Evolutionary conservation across 2,329 filamentous ascomycete species (phyloP), one percentile per base, ranked within the genome.

Genomic region (Cladosporium austrohemisphaericum): DNA sequence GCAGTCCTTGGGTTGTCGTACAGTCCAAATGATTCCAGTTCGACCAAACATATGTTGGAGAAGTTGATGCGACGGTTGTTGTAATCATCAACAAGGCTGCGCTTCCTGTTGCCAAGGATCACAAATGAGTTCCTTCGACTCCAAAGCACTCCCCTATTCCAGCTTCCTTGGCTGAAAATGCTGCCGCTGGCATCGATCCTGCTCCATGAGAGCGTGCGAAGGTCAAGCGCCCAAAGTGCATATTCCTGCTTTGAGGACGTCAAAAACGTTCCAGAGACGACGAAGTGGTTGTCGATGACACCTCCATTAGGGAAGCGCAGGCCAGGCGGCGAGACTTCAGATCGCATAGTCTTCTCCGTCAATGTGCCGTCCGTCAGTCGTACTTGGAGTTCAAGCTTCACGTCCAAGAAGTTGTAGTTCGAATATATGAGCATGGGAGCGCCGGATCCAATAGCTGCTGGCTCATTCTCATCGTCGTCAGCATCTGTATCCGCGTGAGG

Each of bases 161-260:
- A 98, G 68, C 92, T 97, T 36, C 93, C 93, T 65, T 95, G 89
- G 61, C 88, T 92, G 67, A 98, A 97, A 3, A 97, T 91, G 54
- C 84, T 91, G 7, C 88, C 91, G 19, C 91, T 92, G 0, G 91
- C 93, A 68, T 98, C 93, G 57, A 98, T 97, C 7, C 92, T 86
- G 49, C 86, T 91, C 93, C 93, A 98, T 0, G 86, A 93, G 47
- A 98, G 72, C 1, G 85, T 93, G 51, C 85, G 83, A 49, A 98
- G 71, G 63, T 98, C 91, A 40, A 98, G 72, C 2, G 93, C 92
- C 93, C 93, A 98, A 1, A 98, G 76, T 0, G 93, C 92, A 68
- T 97, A 98, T 67, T 98, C 93, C 65, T 97, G 92, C 70, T 96
- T 97, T 1, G 92, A 96, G 1, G 92, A 96, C 0, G 93, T 98